Evolutionary conservation across 352 stramenopile genomes (phyloP).

Genomic region (Globisporangium cylindrosporum): DNA sequence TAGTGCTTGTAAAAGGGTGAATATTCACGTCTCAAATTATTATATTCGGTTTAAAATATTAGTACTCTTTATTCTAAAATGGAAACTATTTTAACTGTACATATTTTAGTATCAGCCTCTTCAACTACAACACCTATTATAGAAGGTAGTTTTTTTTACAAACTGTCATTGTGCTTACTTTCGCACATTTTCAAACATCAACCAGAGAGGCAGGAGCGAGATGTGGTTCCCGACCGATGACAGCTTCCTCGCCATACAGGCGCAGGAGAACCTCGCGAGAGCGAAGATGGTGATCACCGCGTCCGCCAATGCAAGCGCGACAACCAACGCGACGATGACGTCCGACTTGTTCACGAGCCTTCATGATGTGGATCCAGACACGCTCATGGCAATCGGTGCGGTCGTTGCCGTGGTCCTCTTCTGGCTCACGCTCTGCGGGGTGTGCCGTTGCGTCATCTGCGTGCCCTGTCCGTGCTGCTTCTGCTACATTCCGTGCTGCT

Average conservation of each 20-base stretch:
- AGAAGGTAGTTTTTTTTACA: too few species aligned
- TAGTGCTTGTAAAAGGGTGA: too few species aligned
- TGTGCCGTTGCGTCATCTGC: conserved; percentile 15
- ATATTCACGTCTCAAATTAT: too few species aligned
- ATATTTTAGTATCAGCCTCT: neutral
- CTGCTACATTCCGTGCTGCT: conserved; percentile 32
- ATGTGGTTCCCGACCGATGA: conserved; percentile 20
- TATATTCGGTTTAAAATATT: neutral
- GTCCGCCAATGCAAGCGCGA: neutral
- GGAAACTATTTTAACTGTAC: neutral
- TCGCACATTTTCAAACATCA: neutral
- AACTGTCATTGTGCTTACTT: neutral
- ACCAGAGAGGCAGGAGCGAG: neutral
- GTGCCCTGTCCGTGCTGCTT: conserved; percentile 15
- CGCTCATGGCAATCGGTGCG: too few species aligned
- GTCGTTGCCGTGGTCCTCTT: conserved; percentile 1
- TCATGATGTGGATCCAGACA: neutral
- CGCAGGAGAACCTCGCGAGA: conserved; percentile 9
- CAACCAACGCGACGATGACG: neutral
- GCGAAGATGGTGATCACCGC: conserved; percentile 1
- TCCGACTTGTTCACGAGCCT: neutral
- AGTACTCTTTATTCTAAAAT: neutral
- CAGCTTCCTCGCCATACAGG: conserved; percentile 15
- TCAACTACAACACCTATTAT: neutral
- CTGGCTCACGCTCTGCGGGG: conserved; percentile 18